Evolutionary conservation across 2,329 filamentous ascomycete genomes (phyloP).

Genomic region (Colletotrichum higginsianum): DNA sequence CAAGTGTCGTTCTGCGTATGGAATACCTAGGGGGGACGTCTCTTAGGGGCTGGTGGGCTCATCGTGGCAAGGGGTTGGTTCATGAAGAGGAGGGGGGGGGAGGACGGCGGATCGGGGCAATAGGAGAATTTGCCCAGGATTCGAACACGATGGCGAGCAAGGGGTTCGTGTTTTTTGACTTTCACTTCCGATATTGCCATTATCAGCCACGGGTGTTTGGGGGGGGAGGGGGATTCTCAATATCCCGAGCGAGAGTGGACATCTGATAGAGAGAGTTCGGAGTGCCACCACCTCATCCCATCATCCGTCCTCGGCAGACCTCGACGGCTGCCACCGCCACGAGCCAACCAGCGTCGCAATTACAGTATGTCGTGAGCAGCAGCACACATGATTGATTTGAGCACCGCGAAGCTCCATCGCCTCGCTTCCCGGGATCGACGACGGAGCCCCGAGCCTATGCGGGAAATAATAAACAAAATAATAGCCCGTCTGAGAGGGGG

Average conservation of each 20-base stretch:
- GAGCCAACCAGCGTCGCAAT: not conserved
- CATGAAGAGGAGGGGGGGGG: no score
- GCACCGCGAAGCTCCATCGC: no score
- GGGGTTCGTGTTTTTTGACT: slow-evolving; percentile 23
- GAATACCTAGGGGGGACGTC: slow-evolving; percentile 8
- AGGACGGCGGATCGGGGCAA: not conserved
- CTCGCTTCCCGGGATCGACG: slow-evolving; percentile 26
- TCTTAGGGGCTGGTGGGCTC: slow-evolving; percentile 7
- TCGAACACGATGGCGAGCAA: slow-evolving; percentile 1
- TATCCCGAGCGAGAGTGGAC: slow-evolving; percentile 4
- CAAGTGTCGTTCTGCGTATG: not conserved
- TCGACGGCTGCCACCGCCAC: not conserved
- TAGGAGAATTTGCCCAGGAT: not conserved
- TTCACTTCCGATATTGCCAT: not conserved
- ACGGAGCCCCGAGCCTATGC: slow-evolving; percentile 9
- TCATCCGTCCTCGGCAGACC: not conserved
- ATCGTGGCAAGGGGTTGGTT: slow-evolving; percentile 5
- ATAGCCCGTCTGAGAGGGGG: no score
- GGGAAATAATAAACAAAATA: no score
- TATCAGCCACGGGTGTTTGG: slow-evolving; percentile 4
- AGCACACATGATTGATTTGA: no score
- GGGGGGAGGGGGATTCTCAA: not conserved
- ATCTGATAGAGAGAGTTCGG: not conserved
- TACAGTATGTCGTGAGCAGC: not conserved
- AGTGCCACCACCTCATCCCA: not conserved